phyloP scores from a whole-genome alignment of 2,329 filamentous ascomycete genomes.

The Paramyrothecium sp. region DNA sequence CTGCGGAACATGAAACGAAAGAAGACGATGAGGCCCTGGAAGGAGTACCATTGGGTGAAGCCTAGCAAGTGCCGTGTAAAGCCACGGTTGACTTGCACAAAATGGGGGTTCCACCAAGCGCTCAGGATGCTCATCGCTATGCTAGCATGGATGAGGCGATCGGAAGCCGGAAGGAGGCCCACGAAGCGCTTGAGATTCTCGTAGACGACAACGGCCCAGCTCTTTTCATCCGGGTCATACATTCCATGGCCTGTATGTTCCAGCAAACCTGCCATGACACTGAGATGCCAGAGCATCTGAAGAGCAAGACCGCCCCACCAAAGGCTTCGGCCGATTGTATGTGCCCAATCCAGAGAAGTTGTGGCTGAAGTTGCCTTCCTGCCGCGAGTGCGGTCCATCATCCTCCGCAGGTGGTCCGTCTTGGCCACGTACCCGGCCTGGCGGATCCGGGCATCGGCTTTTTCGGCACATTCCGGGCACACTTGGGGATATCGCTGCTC shows the following conservation, averaged over 20 bases:
- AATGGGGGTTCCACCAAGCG: constrained; percentile 68
- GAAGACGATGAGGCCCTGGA: constrained; percentile 59
- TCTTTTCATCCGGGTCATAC: constrained; percentile 30
- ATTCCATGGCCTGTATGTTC: constrained; percentile 24
- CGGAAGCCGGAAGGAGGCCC: constrained; percentile 36
- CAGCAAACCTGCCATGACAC: constrained; percentile 21
- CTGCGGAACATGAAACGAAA: constrained; percentile 50
- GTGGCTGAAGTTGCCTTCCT: constrained; percentile 23
- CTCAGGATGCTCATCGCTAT: constrained; percentile 49
- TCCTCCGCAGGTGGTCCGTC: constrained; percentile 73
- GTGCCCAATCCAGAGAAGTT: constrained; percentile 41
- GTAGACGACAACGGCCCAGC: constrained; percentile 10
- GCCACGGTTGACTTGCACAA: constrained; percentile 58
- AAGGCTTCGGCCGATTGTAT: constrained; percentile 39
- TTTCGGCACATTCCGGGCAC: constrained; percentile 76
- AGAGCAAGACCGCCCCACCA: constrained; percentile 48
- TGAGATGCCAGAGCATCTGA: constrained; percentile 52
- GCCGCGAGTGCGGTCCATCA: constrained; percentile 65
- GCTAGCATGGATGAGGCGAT: constrained; percentile 43
- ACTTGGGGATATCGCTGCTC: constrained; percentile 87
- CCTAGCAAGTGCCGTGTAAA: constrained; percentile 60
- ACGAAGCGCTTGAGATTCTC: constrained; percentile 13
- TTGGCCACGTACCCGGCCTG: constrained; percentile 77
- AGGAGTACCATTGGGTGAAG: constrained; percentile 63
- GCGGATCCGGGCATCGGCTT: constrained; percentile 67